phyloP scores from a whole-genome alignment of 148 eudicot genomes.

The Chenopodium album region DNA sequence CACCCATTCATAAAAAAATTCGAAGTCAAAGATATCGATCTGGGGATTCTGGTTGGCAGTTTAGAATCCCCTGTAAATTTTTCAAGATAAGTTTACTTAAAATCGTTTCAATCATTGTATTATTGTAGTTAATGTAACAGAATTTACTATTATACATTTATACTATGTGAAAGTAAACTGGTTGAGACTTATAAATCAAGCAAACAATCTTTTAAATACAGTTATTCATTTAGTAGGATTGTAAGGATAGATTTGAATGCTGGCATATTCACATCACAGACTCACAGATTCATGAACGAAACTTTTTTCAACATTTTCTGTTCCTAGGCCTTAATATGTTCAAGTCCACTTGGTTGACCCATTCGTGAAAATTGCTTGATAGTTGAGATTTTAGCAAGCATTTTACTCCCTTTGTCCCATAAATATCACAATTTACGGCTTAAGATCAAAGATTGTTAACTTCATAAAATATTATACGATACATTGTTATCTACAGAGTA shows the following conservation, averaged over 20 bases:
- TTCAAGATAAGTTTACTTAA: slow-evolving; percentile 40
- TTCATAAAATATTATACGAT: too few relatives aligned
- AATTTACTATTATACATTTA: slow-evolving; percentile 10
- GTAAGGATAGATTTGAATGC: neutral
- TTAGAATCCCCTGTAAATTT: slow-evolving; percentile 90
- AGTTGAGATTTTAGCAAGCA: too few relatives aligned
- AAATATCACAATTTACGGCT: too few relatives aligned
- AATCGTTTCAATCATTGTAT: slow-evolving; percentile 9
- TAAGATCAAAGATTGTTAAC: too few relatives aligned
- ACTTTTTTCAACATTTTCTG: too few relatives aligned
- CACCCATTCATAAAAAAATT: slow-evolving; percentile 94
- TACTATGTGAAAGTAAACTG: slow-evolving; percentile 14
- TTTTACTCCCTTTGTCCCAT: too few relatives aligned
- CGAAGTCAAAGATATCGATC: slow-evolving; percentile 91
- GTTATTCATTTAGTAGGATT: neutral
- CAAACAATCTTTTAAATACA: neutral
- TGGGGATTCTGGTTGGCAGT: slow-evolving; percentile 67
- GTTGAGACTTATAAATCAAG: slow-evolving; percentile 13
- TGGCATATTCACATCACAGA: neutral
- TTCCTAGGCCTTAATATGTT: too few relatives aligned
- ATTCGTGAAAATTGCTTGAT: too few relatives aligned
- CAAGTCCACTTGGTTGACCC: too few relatives aligned
- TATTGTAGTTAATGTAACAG: slow-evolving; percentile 20
- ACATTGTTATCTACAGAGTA: too few relatives aligned
- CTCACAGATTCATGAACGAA: too few relatives aligned